These are phyloP conservation scores for Claviceps sp. DNA, from an alignment of 2,329 filamentous ascomycete species.

Conservation along the genomic window DNA sequence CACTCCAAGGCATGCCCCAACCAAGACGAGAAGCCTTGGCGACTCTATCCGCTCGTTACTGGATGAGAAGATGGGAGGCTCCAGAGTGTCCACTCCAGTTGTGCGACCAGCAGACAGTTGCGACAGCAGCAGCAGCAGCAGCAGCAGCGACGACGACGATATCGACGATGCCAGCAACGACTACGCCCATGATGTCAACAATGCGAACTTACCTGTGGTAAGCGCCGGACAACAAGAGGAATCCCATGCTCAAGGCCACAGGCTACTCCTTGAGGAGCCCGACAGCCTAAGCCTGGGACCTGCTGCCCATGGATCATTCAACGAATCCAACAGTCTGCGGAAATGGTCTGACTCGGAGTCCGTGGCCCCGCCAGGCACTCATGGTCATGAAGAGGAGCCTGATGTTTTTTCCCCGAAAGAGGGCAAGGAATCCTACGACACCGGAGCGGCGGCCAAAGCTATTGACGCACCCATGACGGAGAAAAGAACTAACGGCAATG, in stretches of 20 bases:
- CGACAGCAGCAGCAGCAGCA: neutral
- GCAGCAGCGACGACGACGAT: neutral
- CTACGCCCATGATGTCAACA: neutral
- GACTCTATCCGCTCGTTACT: conserved; percentile 30
- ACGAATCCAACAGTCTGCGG: conserved; percentile 19
- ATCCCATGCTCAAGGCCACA: conserved; percentile 21
- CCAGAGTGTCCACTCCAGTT: conserved; percentile 46
- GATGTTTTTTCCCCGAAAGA: conserved; percentile 38
- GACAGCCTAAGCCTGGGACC: conserved; percentile 38
- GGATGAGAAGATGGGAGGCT: conserved; percentile 45
- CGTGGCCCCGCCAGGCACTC: conserved; percentile 30
- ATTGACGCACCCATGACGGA: conserved; percentile 37
- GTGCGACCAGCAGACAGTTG: conserved; percentile 35
- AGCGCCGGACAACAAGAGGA: conserved; percentile 9
- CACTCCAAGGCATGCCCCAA: conserved; percentile 21
- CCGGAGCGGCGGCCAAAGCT: conserved; percentile 37
- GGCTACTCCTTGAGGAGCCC: conserved; percentile 35
- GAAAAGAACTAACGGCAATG: conserved; percentile 23
- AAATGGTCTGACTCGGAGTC: conserved; percentile 36
- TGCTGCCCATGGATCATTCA: conserved; percentile 24
- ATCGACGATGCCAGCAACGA: neutral
- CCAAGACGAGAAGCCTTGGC: conserved; percentile 17
- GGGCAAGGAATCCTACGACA: conserved; percentile 53
- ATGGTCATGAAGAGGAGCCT: conserved; percentile 33
- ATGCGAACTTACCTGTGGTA: neutral